Base-by-base conservation (phyloP, 192 early-diverging fungal genomes). In the Entomortierella chlamydospora region DNA sequence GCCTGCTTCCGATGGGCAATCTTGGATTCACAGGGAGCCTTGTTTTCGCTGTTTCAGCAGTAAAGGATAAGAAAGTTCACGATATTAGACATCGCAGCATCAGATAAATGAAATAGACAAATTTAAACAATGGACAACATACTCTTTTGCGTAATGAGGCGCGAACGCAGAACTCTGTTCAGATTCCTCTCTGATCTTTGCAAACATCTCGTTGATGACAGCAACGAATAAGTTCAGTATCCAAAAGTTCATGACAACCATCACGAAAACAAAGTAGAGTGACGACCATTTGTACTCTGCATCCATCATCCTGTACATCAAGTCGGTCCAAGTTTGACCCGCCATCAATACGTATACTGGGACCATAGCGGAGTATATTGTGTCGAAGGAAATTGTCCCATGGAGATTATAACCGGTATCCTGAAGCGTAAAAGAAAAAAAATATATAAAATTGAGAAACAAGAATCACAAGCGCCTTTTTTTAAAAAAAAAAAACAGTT, bases 191-290 rank as follows among this genome's bases (percentile, higher is more conserved):
- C 88, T 72, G 22, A 90, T 85, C 72, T 89, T 87, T 31, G 87
- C 86, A 83, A 90, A 90, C 83, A 89, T 84, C 70, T 87, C 85
- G 30, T 83, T 88, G 67, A 89, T 89, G 34, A 90, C 89, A 20
- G 89, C 89, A 23, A 89, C 76, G 63, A 90, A 90, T 42, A 90
- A 70, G 64, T 90, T 88, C 47, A 90, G 68, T 49, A 90, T 78
- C 89, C 87, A 88, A 65, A 87, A 89, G 64, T 88, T 88, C 83
- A 90, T 84, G n/a, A 90, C 81, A 23, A 90, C 49, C 7, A 89
- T 81, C 39, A 86, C 73, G 18, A 88, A 28, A 22, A 90, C 82
- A 69, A 89, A 90, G 58, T 85, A 90, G 37, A 88, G 33, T 49
- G 84, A 67, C 0, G 88, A 81, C 68, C 83, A 69, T 22, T 57